These are phyloP conservation scores for Russula virescens DNA, from an alignment of 768 basidiomycete genomes.

Conservation along the genomic window DNA sequence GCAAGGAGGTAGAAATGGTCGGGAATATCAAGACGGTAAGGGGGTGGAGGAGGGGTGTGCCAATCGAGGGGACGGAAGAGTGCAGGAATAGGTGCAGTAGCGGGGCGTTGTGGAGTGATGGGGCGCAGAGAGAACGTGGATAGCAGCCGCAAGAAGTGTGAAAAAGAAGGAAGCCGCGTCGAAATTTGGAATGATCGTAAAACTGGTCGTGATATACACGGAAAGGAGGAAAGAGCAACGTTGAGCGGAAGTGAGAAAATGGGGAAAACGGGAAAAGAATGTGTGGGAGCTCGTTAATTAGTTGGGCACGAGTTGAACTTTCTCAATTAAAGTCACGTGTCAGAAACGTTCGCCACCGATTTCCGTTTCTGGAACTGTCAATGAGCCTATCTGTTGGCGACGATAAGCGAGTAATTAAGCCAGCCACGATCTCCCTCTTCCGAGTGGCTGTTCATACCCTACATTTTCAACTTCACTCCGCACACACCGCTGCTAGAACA, in stretches of 20 bases:
- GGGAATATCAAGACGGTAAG: no score
- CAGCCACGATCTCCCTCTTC: no score
- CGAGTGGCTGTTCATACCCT: no score
- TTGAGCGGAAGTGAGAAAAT: background rate
- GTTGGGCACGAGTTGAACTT: background rate
- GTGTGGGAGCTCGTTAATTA: no score
- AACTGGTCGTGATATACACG: background rate
- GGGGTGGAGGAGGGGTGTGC: background rate
- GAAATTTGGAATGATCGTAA: background rate
- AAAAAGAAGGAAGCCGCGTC: background rate
- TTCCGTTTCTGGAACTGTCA: no score
- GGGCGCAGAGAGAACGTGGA: conserved; percentile 20
- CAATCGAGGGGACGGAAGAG: conserved; percentile 7
- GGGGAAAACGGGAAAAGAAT: background rate
- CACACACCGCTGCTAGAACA: no score
- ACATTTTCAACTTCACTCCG: no score
- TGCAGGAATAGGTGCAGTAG: conserved; percentile 21
- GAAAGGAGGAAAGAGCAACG: background rate
- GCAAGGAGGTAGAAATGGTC: background rate
- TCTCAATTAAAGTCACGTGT: background rate
- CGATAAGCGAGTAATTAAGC: no score
- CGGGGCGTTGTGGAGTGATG: background rate
- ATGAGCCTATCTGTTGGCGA: no score
- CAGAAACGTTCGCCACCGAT: no score
- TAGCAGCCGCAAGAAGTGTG: conserved; percentile 1